phyloP scores from a whole-genome alignment of 768 basidiomycete species.

The Phaeotremella fagi region DNA sequence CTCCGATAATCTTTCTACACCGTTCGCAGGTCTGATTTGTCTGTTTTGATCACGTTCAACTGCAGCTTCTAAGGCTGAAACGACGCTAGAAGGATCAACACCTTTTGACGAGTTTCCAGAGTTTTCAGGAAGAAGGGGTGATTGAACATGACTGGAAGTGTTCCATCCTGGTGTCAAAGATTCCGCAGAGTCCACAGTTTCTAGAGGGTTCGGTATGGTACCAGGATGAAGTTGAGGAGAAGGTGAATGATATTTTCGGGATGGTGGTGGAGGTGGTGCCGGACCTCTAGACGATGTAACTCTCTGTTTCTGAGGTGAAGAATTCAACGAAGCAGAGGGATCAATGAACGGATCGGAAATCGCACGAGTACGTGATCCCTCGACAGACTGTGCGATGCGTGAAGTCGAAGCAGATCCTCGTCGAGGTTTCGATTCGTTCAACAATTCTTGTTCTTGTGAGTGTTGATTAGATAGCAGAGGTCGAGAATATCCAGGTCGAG shows the following conservation, averaged over 20 bases:
- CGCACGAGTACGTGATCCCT: constrained; percentile 13
- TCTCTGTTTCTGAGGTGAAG: constrained; percentile 1
- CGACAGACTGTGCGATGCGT: neutral
- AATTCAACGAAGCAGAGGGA: constrained; percentile 6
- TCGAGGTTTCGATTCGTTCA: neutral
- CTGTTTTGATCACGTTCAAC: constrained; percentile 1
- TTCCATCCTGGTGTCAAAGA: neutral
- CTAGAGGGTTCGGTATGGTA: constrained; percentile 20
- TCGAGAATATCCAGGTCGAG: neutral
- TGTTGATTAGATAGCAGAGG: neutral
- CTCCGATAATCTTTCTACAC: constrained; percentile 5
- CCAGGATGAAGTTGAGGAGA: neutral
- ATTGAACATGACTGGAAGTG: constrained; percentile 5
- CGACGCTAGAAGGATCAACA: constrained; percentile 4
- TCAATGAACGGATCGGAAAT: constrained; percentile 38
- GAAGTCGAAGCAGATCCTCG: neutral
- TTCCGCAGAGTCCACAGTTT: neutral
- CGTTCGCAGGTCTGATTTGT: neutral
- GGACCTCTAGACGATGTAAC: constrained; percentile 19
- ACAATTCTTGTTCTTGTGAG: neutral
- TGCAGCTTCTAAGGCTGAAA: constrained; percentile 10
- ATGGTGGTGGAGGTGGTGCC: constrained; percentile 24
- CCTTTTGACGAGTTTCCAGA: neutral
- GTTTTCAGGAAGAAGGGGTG: constrained; percentile 15
- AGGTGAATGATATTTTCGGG: constrained; percentile 7